A percentile compares a stretch with the other conserved stretches of the same genome.
phyloP scores from a whole-genome alignment of 2,329 filamentous ascomycete species.

The Knoxdaviesia proteae region DNA sequence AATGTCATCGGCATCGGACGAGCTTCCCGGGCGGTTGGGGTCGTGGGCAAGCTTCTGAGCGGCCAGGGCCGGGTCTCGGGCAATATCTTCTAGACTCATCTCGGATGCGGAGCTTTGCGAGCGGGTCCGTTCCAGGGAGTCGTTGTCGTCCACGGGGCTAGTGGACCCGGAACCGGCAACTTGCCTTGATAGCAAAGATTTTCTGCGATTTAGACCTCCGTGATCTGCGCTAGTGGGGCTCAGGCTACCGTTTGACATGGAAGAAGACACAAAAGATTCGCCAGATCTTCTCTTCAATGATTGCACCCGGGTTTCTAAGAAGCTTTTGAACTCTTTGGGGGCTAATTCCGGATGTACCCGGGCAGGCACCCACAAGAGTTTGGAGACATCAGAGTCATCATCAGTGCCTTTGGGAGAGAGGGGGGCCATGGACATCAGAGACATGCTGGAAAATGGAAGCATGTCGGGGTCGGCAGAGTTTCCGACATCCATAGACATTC shows the following conservation, averaged over 20 bases:
- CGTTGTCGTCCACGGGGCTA: conserved; percentile 66
- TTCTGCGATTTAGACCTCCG: conserved; percentile 59
- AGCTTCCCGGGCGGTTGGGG: conserved; percentile 16
- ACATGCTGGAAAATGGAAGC: conserved; percentile 45
- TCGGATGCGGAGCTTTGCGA: conserved; percentile 26
- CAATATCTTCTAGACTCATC: conserved; percentile 59
- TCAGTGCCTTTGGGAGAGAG: conserved; percentile 52
- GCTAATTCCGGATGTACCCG: conserved; percentile 86
- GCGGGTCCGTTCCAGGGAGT: conserved; percentile 52
- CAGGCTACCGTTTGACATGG: conserved; percentile 5
- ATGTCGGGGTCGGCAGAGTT: conserved; percentile 55
- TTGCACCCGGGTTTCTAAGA: conserved; percentile 81
- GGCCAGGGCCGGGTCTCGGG: conserved; percentile 55
- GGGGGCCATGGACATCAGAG: conserved; percentile 47
- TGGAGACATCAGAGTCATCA: conserved; percentile 72
- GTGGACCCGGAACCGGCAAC: conserved; percentile 50
- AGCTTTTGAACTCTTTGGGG: conserved; percentile 89
- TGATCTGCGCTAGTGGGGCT: conserved; percentile 33
- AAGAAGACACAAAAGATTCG: conserved; percentile 22
- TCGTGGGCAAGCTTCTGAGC: conserved; percentile 48
- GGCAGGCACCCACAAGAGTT: conserved; percentile 89
- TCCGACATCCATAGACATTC: conserved; percentile 86
- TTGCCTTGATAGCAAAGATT: conserved; percentile 86
- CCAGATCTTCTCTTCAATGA: conserved; percentile 71
- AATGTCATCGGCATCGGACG: conserved; percentile 29